Evolutionary conservation across 345 rosid species (phyloP).

Genomic region (Eucalyptus viminalis): DNA sequence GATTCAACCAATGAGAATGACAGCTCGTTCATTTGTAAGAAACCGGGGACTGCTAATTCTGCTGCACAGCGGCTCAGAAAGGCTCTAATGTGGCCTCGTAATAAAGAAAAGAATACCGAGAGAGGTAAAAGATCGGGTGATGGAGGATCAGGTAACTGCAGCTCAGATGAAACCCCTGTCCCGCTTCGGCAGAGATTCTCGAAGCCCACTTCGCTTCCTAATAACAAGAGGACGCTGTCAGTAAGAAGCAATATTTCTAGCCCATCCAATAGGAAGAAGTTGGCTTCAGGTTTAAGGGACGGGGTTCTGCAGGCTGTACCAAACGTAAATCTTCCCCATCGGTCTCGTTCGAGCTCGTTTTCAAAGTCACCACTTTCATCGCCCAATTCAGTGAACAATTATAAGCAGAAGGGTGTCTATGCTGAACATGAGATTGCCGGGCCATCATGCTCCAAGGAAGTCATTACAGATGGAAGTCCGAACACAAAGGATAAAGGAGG

Average conservation of each 20-base stretch:
- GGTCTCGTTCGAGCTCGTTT: slow-evolving; percentile 72
- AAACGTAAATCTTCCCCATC: slow-evolving; percentile 14
- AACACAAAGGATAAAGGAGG: slow-evolving; percentile 21
- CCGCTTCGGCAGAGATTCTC: slow-evolving; percentile 69
- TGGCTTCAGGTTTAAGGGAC: slow-evolving; percentile 44
- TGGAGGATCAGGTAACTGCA: slow-evolving; percentile 3
- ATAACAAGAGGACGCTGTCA: slow-evolving; percentile 49
- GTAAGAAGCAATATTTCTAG: slow-evolving; percentile 79
- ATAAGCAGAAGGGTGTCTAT: slow-evolving; percentile 47
- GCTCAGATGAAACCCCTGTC: slow-evolving; percentile 29
- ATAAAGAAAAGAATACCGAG: background rate
- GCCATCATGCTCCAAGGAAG: slow-evolving; percentile 27
- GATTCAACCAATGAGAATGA: slow-evolving; percentile 29
- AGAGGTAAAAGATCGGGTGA: slow-evolving; percentile 24
- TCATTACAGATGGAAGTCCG: slow-evolving; percentile 14
- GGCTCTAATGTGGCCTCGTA: slow-evolving; percentile 51
- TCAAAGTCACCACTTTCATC: slow-evolving; percentile 60
- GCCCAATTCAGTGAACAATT: slow-evolving; percentile 28
- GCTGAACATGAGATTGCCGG: slow-evolving; percentile 28
- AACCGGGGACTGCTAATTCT: slow-evolving; percentile 13
- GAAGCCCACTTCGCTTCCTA: slow-evolving; percentile 21
- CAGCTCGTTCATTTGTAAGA: slow-evolving; percentile 18
- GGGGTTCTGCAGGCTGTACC: slow-evolving; percentile 48
- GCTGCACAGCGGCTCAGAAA: slow-evolving; percentile 53
- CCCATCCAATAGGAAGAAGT: slow-evolving; percentile 65